These are phyloP conservation scores for Boletus patriciae DNA, from an alignment of 768 basidiomycete genomes.

Conservation along the genomic window DNA sequence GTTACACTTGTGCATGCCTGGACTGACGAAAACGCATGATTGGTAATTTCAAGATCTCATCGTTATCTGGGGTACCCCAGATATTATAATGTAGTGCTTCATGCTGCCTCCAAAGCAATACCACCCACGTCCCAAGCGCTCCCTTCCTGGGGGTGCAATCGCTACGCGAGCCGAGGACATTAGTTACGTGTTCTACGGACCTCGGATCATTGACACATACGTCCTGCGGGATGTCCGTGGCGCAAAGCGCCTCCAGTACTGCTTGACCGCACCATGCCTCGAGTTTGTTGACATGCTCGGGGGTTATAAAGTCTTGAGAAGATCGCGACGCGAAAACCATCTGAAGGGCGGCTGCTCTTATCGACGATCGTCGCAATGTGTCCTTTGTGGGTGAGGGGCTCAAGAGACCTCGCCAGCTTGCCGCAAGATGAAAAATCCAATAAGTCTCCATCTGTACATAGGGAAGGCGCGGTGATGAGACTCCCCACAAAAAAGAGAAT, in stretches of 20 bases:
- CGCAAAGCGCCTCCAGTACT: slow-evolving; percentile 56
- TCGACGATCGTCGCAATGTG: slow-evolving; percentile 33
- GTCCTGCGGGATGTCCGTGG: slow-evolving; percentile 47
- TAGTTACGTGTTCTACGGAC: background rate
- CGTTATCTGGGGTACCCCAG: background rate
- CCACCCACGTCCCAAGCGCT: slow-evolving; percentile 53
- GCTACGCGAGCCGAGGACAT: slow-evolving; percentile 35
- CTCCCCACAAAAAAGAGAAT: background rate
- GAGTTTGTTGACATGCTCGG: slow-evolving; percentile 55
- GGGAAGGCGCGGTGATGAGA: background rate
- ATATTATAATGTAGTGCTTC: background rate
- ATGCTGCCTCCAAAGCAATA: slow-evolving; percentile 10
- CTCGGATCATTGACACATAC: slow-evolving; percentile 35
- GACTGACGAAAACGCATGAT: background rate
- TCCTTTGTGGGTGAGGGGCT: slow-evolving; percentile 17
- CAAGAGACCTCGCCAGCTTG: slow-evolving; percentile 54
- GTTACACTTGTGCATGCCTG: background rate
- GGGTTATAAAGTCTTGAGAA: slow-evolving; percentile 73
- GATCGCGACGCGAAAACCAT: slow-evolving; percentile 80
- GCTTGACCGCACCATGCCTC: slow-evolving; percentile 65
- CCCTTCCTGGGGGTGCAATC: slow-evolving; percentile 50
- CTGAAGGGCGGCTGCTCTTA: slow-evolving; percentile 76
- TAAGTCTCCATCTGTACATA: slow-evolving; percentile 79
- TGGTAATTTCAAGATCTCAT: slow-evolving; percentile 3
- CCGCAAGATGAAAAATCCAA: slow-evolving; percentile 77